Base-by-base conservation (phyloP, 2,329 filamentous ascomycete genomes). In the Aspergillus hortae region DNA sequence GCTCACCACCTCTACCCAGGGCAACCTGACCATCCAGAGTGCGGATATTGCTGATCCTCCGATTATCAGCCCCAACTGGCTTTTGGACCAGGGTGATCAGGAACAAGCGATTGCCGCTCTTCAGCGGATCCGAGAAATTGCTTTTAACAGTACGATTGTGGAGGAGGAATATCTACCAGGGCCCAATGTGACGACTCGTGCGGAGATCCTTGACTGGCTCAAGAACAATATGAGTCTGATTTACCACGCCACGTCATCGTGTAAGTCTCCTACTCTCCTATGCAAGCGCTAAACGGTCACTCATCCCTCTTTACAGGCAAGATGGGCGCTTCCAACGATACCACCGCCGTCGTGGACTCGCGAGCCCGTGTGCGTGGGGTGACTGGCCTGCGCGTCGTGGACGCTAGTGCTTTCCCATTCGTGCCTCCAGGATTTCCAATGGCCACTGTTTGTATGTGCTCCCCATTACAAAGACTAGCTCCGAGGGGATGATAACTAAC, bases 41-140 rank as follows among this genome's bases (percentile, higher is more conserved):
- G 47, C 60, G n/a, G 63, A 69, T 12, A 70, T 64, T 0, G 49
- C 56, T 0, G 67, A 70, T 17, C 55, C 56, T 0, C 77, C 78
- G 0, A 54, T 72, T 12, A 73, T 79, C 54, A 67, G 78, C 54
- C 74, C 76, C 1, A 74, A 74, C 55, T 80, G 70, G 67, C 64
- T 80, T 1, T 64, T 64, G 1, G 61, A 70, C 14, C 63, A 66
- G 9, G 60, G 67, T 0, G 78, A 81, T 33, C 54, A 68, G 27
- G 71, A 77, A 9, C 62, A 79, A 1, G 73, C 69, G 3, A 55
- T 80, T 10, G 69, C 71, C 0, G 64, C 64, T 1, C 74, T 74
- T 56, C 74, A 73, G 50, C 71, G 77, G 2, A 56, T 70, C 0
- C 72, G 78, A 1, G 52, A 74, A 17, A 60, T 69, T 0, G 72